Evolutionary conservation across 306 rosid genomes (phyloP).

Genomic region (Fragaria iinumae): DNA sequence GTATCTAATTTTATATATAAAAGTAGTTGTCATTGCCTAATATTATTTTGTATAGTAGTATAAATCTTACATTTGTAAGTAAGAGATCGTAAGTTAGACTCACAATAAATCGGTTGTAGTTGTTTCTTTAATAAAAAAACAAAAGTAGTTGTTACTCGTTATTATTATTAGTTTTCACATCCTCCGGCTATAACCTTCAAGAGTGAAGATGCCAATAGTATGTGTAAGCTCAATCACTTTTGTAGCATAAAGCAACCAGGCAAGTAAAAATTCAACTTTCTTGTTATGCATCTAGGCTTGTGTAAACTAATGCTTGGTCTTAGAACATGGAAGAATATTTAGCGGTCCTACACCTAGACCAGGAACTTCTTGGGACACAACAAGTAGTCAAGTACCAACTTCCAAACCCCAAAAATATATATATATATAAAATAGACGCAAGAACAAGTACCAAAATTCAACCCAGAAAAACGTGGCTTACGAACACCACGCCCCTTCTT

Average conservation of each 20-base stretch:
- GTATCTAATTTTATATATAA: no score
- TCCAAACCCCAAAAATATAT: not conserved
- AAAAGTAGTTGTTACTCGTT: not conserved
- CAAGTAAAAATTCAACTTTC: not conserved
- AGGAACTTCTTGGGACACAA: not conserved
- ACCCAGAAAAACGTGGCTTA: conserved; percentile 13
- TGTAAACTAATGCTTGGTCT: not conserved
- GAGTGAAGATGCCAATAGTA: not conserved
- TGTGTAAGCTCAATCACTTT: not conserved
- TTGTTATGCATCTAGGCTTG: not conserved
- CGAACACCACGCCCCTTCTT: not conserved
- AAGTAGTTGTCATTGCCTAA: no score
- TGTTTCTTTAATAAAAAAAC: no score
- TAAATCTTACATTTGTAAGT: no score
- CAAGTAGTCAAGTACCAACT: not conserved
- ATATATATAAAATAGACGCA: not conserved
- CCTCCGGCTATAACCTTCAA: not conserved
- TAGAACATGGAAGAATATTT: not conserved
- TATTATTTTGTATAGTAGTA: no score
- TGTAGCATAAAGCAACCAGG: not conserved
- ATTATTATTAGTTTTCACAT: not conserved
- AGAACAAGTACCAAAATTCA: conserved; percentile 1
- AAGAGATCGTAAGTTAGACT: no score
- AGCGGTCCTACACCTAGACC: not conserved
- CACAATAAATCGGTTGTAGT: no score